These are phyloP conservation scores for Malassezia dermatis DNA, from an alignment of 1,284 basidiomycete genomes.

Conservation along the genomic window DNA sequence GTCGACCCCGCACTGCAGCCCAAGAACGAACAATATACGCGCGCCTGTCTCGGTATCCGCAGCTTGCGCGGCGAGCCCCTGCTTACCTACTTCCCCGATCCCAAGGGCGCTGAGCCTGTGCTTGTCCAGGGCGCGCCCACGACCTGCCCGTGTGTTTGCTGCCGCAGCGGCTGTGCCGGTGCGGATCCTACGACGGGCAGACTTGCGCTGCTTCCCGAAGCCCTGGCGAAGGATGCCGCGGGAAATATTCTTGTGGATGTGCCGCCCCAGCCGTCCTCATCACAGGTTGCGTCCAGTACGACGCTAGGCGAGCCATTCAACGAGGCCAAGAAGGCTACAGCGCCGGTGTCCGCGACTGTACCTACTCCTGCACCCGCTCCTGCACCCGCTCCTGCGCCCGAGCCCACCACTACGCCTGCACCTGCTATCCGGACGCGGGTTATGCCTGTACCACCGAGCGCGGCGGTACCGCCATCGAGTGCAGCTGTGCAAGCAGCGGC, in stretches of 20 bases:
- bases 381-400: neutral
- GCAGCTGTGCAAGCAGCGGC: neutral
- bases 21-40: neutral
- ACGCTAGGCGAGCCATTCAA: conserved; percentile 10
- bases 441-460: neutral
- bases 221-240: conserved; percentile 5
- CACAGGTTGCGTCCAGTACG: neutral
- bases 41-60: conserved; percentile 11
- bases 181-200: conserved; percentile 10
- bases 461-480: neutral
- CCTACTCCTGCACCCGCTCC: neutral
- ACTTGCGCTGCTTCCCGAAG: conserved; percentile 2
- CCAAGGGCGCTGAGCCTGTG: conserved; percentile 2
- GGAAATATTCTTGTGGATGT: conserved; percentile 4
- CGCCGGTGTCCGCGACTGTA: neutral
- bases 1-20: conserved; percentile 8
- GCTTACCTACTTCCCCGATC: conserved; percentile 14
- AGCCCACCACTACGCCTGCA: neutral
- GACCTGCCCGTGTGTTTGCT: conserved; percentile 17
- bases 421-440: neutral
- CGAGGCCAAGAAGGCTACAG: neutral
- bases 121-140: neutral
- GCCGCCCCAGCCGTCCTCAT: neutral
- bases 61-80: conserved; percentile 16
- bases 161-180: conserved; percentile 11